A percentile compares a stretch with the other conserved stretches of the same genome.
phyloP scores from a whole-genome alignment of 768 basidiomycete genomes.

The Rhizopogon vesiculosus region DNA sequence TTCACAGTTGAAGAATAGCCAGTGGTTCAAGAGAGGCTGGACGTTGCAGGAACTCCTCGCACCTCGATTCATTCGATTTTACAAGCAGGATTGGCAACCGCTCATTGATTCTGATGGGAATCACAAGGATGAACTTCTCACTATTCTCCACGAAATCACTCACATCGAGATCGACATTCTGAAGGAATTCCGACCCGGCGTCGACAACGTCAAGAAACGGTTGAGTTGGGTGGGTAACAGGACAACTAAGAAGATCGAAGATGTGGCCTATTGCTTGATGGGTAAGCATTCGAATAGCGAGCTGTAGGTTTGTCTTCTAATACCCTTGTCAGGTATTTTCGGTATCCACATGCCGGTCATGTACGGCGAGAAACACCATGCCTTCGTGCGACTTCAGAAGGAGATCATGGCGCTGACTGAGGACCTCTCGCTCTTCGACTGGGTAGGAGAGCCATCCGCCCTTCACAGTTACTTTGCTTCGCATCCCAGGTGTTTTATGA shows the following conservation, averaged over 20 bases:
- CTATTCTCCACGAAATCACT: neutral
- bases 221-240: conserved; percentile 24
- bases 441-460: conserved; percentile 13
- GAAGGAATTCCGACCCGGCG: conserved; percentile 18
- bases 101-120: neutral
- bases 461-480: conserved; percentile 22
- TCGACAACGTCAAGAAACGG: conserved; percentile 20
- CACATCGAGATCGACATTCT: conserved; percentile 16
- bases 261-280: conserved; percentile 4
- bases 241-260: conserved; percentile 12
- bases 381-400: conserved; percentile 22
- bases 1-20: conserved; percentile 17
- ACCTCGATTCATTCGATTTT: conserved; percentile 18
- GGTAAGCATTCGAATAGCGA: neutral
- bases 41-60: conserved; percentile 24
- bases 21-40: conserved; percentile 19
- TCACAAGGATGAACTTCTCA: neutral
- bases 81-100: conserved; percentile 18
- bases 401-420: conserved; percentile 21
- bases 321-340: conserved; percentile 15
- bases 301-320: neutral
- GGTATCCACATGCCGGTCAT: conserved; percentile 21
- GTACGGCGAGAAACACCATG: conserved; percentile 24
- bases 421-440: conserved; percentile 20
- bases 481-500: conserved; percentile 17